Evolutionary conservation across 2,329 filamentous ascomycete genomes (phyloP).

Genomic region (Sporothrix variecibatus): DNA sequence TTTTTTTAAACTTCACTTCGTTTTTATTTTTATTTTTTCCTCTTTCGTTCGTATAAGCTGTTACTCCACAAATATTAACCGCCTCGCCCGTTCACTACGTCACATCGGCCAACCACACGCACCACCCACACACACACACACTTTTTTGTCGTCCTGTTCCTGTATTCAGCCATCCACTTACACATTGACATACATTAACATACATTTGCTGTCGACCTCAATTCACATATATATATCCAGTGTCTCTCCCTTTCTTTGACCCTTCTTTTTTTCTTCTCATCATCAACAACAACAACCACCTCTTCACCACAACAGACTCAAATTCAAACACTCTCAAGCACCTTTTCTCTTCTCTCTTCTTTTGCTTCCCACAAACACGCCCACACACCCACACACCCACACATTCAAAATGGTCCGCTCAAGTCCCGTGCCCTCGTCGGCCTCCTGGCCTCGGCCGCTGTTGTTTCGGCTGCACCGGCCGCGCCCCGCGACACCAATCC

Average conservation of each 20-base stretch:
- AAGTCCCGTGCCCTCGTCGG: conserved; percentile 21
- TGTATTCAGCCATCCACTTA: background rate
- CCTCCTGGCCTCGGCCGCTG: conserved; percentile 18
- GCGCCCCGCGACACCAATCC: conserved; percentile 26
- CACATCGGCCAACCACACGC: background rate
- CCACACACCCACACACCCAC: background rate
- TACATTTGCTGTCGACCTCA: background rate
- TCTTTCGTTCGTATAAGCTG: conserved; percentile 8
- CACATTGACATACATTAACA: background rate
- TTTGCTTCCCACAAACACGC: background rate
- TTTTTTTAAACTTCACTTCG: background rate
- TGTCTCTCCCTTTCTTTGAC: conserved; percentile 5
- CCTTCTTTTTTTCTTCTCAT: background rate
- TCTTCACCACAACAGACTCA: background rate
- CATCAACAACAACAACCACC: background rate
- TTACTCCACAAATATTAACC: background rate
- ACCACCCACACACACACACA: background rate
- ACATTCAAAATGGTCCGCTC: conserved; percentile 17
- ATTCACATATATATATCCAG: conserved; percentile 3
- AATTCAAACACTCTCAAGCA: background rate
- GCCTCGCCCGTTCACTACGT: conserved; percentile 10
- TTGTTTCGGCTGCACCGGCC: background rate
- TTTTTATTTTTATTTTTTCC: background rate
- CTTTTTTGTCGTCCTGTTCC: background rate
- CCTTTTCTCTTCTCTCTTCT: background rate